Percentiles rank a stretch among this genome's conserved stretches.
Evolutionary conservation across 257 asterid species (phyloP).

Genomic region (Solanum verrucosum): DNA sequence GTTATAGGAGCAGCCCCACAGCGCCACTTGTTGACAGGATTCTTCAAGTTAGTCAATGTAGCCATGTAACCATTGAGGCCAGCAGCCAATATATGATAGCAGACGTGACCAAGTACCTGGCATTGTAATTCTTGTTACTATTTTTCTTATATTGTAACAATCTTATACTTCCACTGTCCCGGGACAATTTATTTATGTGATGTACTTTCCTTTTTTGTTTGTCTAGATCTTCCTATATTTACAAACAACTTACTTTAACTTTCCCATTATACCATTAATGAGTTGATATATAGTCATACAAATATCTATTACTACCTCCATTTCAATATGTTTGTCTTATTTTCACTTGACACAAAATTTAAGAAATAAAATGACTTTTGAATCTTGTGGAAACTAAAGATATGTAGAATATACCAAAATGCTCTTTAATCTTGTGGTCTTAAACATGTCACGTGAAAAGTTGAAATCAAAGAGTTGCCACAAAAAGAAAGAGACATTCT

Average conservation of each 20-base stretch:
- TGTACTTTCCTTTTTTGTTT: neutral
- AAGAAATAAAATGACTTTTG: neutral
- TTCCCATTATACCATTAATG: neutral
- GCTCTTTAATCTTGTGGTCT: neutral
- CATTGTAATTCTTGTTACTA: neutral
- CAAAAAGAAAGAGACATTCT: neutral
- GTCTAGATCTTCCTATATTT: neutral
- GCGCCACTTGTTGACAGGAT: conserved; percentile 86
- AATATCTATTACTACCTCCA: neutral
- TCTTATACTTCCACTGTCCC: neutral
- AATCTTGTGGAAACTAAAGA: neutral
- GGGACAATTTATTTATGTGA: neutral
- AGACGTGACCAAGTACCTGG: conserved; percentile 89
- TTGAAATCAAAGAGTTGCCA: neutral
- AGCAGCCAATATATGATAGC: conserved; percentile 82
- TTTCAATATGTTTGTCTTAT: neutral
- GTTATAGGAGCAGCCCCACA: conserved; percentile 98
- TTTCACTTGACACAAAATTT: neutral
- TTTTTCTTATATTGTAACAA: neutral
- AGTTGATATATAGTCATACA: neutral
- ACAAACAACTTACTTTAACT: neutral
- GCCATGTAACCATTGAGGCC: conserved; percentile 95
- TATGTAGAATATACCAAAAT: neutral
- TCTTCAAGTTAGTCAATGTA: conserved; percentile 77
- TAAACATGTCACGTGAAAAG: neutral